phyloP scores from a whole-genome alignment of 108 stramenopile species.

The Nitzschia putrida region DNA sequence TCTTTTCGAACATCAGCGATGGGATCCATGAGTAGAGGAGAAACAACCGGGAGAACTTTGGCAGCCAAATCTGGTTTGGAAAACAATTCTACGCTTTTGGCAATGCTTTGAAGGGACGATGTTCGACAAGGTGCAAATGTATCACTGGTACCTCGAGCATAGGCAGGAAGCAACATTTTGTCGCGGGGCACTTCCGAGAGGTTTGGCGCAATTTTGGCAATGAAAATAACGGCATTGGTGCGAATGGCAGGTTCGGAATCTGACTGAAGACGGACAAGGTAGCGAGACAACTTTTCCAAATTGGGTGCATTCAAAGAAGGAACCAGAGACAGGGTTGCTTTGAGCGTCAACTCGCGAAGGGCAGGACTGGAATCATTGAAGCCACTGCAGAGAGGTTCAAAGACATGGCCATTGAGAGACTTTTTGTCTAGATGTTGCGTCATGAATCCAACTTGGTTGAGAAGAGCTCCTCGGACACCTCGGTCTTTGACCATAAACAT shows the following conservation, averaged over 20 bases:
- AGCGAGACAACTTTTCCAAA: slow-evolving; percentile 85
- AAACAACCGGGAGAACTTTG: slow-evolving; percentile 68
- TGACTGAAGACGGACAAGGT: slow-evolving; percentile 77
- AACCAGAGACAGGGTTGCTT: slow-evolving; percentile 72
- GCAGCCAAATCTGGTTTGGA: slow-evolving; percentile 54
- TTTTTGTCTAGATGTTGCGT: slow-evolving; percentile 61
- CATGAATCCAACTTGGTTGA: slow-evolving; percentile 65
- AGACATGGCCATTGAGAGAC: slow-evolving; percentile 69
- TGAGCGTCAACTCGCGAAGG: slow-evolving; percentile 85
- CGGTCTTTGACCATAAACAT: slow-evolving; percentile 85
- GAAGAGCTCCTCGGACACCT: slow-evolving; percentile 76
- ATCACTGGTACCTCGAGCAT: slow-evolving; percentile 77
- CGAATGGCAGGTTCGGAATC: slow-evolving; percentile 79
- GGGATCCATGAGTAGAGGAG: slow-evolving; percentile 69
- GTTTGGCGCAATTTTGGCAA: slow-evolving; percentile 74
- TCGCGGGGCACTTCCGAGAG: slow-evolving; percentile 65
- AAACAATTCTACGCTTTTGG: slow-evolving; percentile 60
- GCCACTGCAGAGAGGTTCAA: slow-evolving; percentile 88
- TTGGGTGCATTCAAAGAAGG: slow-evolving; percentile 67
- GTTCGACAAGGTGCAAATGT: slow-evolving; percentile 80
- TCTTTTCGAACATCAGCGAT: slow-evolving; percentile 70
- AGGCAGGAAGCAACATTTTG: slow-evolving; percentile 82
- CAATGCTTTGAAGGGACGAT: slow-evolving; percentile 56
- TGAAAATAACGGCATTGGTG: slow-evolving; percentile 87
- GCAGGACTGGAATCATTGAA: slow-evolving; percentile 79